Base-by-base conservation (phyloP, 345 rosid species). In the Acer yangbiense region DNA sequence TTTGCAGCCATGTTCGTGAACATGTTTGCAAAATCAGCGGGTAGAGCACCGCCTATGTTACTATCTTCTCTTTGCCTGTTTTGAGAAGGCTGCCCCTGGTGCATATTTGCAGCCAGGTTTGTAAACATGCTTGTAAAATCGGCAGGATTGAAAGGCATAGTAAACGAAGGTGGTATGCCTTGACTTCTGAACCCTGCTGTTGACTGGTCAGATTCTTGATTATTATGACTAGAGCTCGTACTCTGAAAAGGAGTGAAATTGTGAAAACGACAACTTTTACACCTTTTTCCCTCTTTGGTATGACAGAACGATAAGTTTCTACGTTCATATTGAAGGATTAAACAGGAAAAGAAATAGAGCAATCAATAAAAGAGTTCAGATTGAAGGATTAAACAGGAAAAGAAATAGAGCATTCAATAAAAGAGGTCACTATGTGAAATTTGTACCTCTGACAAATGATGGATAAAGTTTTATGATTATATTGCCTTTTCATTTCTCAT, bases 71-170 rank as follows among this genome's bases (percentile, higher is more conserved):
- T 86, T 74, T 75, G 83, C 62, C 82, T 54, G 44, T 80, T 81
- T 54, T 80, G 89, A 50, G 85, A 46, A 1, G 78, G 75, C 65
- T 79, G 85, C 72, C 86, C 91, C 27, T 79, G 75, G 77, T 61
- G 64, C 39, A 68, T 82, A 72, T 76, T 73, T 17, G 77, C 32
- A 46, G 81, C 85, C 87, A 86, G 69, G 75, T 80, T 84, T 83
- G 66, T 74, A 20, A 88, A 64, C 87, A 86, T 79, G 82, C 75
- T 84, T 10, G 86, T 77, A 29, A 88, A 61, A 62, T 84, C 80
- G 2, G 23, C 41, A 35, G 71, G 9, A 17, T 84, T 62, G 55
- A 88, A 86, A 65, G 87, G 82, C 85, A 83, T 78, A 10, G 82
- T 29, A 41, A 82, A 82, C 1, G 82, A 72, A 74, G 87, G 71